Conservation (phyloP, 2,329 filamentous ascomycete genomes). For the Cordyceps cateniannulata region DNA sequence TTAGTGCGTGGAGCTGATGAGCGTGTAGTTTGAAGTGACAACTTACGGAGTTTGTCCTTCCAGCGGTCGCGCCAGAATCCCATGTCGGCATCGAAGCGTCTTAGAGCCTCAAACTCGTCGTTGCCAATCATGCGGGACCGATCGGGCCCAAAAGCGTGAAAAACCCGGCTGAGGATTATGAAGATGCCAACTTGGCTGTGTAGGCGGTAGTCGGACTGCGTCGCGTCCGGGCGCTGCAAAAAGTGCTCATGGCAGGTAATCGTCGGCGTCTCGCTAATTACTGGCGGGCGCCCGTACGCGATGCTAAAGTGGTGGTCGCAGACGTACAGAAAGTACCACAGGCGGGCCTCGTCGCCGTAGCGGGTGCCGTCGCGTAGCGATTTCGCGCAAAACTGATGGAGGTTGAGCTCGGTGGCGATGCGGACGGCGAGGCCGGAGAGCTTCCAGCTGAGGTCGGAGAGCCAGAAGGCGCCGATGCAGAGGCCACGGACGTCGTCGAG, state of each 20-base stretch:
- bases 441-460: slow-evolving; percentile 50
- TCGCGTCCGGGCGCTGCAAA: slow-evolving; percentile 41
- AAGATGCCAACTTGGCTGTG: slow-evolving; percentile 55
- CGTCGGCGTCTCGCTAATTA: slow-evolving; percentile 50
- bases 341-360: slow-evolving; percentile 47
- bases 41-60: slow-evolving; percentile 27
- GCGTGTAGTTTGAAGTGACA: neutral
- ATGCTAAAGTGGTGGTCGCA: slow-evolving; percentile 63
- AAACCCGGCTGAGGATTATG: slow-evolving; percentile 52
- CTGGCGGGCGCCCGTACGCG: slow-evolving; percentile 51
- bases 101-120: slow-evolving; percentile 27
- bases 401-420: slow-evolving; percentile 50
- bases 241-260: slow-evolving; percentile 53
- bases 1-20: slow-evolving; percentile 8
- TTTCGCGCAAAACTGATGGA: slow-evolving; percentile 47
- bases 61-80: slow-evolving; percentile 31
- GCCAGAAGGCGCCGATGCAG: slow-evolving; percentile 58
- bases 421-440: slow-evolving; percentile 52
- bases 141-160: slow-evolving; percentile 52
- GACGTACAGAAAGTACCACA: slow-evolving; percentile 59
- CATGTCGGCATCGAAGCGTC: slow-evolving; percentile 25
- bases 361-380: slow-evolving; percentile 36
- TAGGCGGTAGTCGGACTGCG: slow-evolving; percentile 47
- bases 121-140: slow-evolving; percentile 30
- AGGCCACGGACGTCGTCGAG: slow-evolving; percentile 54